Evolutionary conservation across 768 basidiomycete genomes (phyloP).

Genomic region (Suillus subalutaceus): DNA sequence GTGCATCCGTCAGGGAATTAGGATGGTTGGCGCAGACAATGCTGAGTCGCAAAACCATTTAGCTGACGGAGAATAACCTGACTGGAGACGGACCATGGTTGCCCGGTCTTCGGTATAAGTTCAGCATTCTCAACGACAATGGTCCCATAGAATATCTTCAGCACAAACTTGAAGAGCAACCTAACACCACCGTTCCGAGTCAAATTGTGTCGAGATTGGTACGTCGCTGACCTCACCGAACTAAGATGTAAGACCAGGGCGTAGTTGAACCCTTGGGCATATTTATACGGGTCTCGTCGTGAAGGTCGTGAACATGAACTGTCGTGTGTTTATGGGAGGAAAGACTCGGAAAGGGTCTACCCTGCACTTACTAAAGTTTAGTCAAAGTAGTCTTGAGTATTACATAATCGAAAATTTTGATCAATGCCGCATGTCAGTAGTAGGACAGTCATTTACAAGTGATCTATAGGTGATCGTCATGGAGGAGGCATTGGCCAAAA

Average conservation of each 20-base stretch:
- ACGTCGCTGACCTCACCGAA: constrained; percentile 49
- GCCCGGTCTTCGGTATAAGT: constrained; percentile 69
- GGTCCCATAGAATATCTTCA: constrained; percentile 89
- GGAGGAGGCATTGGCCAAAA: constrained; percentile 78
- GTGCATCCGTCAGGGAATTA: constrained; percentile 84
- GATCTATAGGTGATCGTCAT: constrained; percentile 33
- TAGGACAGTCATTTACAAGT: background rate
- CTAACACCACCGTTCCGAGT: constrained; percentile 35
- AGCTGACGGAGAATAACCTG: background rate
- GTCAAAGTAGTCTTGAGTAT: constrained; percentile 13
- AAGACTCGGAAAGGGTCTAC: background rate
- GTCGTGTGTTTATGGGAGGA: background rate
- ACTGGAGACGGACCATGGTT: constrained; percentile 58
- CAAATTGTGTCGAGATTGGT: constrained; percentile 6
- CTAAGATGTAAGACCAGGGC: constrained; percentile 68
- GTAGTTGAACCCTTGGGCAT: constrained; percentile 46
- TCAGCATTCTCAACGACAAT: constrained; percentile 83
- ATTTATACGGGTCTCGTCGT: constrained; percentile 11
- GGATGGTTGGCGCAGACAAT: constrained; percentile 87
- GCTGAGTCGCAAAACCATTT: constrained; percentile 39
- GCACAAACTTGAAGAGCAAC: constrained; percentile 75
- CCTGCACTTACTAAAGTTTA: background rate
- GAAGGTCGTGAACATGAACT: constrained; percentile 13
- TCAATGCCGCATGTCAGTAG: constrained; percentile 1
- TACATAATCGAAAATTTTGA: constrained; percentile 39